These are phyloP conservation scores for Vicia villosa DNA, from an alignment of 306 rosid species.

Conservation along the genomic window DNA sequence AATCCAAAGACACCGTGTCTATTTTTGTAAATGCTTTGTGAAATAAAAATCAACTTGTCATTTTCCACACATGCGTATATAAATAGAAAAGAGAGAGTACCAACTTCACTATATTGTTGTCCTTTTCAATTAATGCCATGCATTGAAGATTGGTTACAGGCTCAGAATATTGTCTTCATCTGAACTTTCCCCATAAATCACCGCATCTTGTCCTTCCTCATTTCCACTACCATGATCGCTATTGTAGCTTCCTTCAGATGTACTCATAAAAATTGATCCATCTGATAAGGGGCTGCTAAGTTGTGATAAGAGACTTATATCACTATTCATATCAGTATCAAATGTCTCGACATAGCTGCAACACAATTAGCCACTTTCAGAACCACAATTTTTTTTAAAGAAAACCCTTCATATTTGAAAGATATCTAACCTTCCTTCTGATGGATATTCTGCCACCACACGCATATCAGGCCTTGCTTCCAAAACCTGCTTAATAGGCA, in stretches of 20 bases:
- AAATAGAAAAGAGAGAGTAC: constrained; percentile 42
- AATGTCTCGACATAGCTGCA: constrained; percentile 77
- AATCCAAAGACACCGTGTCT: constrained; percentile 26
- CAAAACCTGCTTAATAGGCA: constrained; percentile 71
- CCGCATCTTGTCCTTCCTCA: constrained; percentile 79
- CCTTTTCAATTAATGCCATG: constrained; percentile 41
- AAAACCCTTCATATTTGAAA: constrained; percentile 25
- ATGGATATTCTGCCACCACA: constrained; percentile 87
- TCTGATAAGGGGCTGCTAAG: constrained; percentile 73
- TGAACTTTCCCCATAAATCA: constrained; percentile 79
- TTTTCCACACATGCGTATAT: background rate
- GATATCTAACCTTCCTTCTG: constrained; percentile 83
- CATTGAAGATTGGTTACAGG: constrained; percentile 41
- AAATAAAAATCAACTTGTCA: constrained; percentile 31
- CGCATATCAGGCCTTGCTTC: constrained; percentile 78
- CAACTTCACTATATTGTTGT: constrained; percentile 45
- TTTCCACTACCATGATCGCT: constrained; percentile 97
- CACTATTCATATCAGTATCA: constrained; percentile 71
- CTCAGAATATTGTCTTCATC: constrained; percentile 77
- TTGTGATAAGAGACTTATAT: constrained; percentile 69
- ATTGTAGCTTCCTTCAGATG: constrained; percentile 88
- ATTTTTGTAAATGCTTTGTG: constrained; percentile 1
- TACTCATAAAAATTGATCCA: constrained; percentile 72
- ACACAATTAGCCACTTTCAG: constrained; percentile 36
- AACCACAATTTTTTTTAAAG: background rate